phyloP scores from a whole-genome alignment of 2,329 filamentous ascomycete species.

The Monilinia fructigena region DNA sequence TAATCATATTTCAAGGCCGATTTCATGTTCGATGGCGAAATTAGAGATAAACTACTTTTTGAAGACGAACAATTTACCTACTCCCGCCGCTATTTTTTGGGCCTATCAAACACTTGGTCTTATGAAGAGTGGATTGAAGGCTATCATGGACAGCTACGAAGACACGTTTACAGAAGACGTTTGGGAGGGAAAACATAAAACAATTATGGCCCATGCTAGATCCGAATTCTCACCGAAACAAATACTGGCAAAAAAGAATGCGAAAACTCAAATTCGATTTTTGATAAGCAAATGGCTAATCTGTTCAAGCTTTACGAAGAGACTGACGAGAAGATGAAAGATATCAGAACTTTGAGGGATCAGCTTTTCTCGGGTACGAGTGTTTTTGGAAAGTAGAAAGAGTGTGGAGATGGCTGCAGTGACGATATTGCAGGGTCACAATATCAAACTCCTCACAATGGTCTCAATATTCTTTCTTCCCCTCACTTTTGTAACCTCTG shows the following conservation, averaged over 20 bases:
- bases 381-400: conserved; percentile 58
- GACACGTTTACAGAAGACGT: conserved; percentile 59
- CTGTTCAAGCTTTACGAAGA: conserved; percentile 30
- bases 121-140: conserved; percentile 58
- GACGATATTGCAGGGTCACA: conserved; percentile 57
- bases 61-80: conserved; percentile 61
- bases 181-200: conserved; percentile 55
- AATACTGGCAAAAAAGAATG: conserved; percentile 51
- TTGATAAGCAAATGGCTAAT: conserved; percentile 48
- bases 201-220: conserved; percentile 57
- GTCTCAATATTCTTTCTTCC: conserved; percentile 56
- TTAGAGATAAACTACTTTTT: conserved; percentile 59
- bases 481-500: conserved; percentile 59
- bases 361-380: conserved; percentile 63
- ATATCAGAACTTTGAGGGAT: conserved; percentile 57
- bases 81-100: conserved; percentile 58
- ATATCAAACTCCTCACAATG: conserved; percentile 59
- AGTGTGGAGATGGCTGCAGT: conserved; percentile 55
- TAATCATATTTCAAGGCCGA: conserved; percentile 41
- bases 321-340: conserved; percentile 52
- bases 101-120: conserved; percentile 60
- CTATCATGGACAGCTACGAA: conserved; percentile 56
- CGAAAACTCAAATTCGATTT: conserved; percentile 46
- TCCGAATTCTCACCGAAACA: conserved; percentile 46
- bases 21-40: conserved; percentile 57